Percentiles rank a stretch among this genome's conserved stretches.
These are phyloP conservation scores for Chrysochromulina tobinii DNA, from an alignment of 78 protist genomes.

Conservation along the genomic window DNA sequence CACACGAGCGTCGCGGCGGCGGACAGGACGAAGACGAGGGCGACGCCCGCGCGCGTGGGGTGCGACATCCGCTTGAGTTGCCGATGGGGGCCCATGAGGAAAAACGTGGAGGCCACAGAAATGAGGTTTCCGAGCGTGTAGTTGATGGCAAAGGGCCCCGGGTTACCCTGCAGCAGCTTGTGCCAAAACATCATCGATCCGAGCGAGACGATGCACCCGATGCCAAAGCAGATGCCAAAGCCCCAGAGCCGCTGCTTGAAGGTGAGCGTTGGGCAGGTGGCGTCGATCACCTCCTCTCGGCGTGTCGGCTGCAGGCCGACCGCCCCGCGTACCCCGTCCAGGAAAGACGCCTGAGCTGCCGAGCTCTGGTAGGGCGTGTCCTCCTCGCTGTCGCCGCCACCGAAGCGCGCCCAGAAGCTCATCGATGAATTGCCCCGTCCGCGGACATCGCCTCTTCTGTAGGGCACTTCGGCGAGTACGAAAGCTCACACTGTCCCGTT, in stretches of 20 bases:
- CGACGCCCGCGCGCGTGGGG: background rate
- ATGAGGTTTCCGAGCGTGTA: slow-evolving; percentile 45
- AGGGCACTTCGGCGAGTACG: too few relatives aligned
- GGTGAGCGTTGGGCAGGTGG: background rate
- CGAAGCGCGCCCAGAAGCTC: too few relatives aligned
- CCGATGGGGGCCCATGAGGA: slow-evolving; percentile 44
- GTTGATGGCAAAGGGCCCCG: slow-evolving; percentile 24
- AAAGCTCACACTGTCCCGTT: too few relatives aligned
- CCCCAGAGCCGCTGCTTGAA: slow-evolving; percentile 40
- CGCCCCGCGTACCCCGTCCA: background rate
- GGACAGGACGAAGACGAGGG: slow-evolving; percentile 19
- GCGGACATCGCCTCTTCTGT: too few relatives aligned
- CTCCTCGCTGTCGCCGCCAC: too few relatives aligned
- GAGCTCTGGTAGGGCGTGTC: too few relatives aligned
- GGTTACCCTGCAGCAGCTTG: background rate
- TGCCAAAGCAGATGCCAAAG: slow-evolving; percentile 24
- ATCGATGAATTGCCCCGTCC: too few relatives aligned
- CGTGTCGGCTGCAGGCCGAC: background rate
- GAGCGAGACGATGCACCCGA: background rate
- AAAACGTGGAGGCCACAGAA: background rate
- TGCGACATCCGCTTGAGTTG: slow-evolving; percentile 45
- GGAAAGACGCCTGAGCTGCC: too few relatives aligned
- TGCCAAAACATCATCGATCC: background rate
- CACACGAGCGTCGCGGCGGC: slow-evolving; percentile 36
- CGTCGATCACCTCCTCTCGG: background rate